Base-by-base conservation (phyloP, 2,329 filamentous ascomycete genomes). In the Diaporthe vexans region DNA sequence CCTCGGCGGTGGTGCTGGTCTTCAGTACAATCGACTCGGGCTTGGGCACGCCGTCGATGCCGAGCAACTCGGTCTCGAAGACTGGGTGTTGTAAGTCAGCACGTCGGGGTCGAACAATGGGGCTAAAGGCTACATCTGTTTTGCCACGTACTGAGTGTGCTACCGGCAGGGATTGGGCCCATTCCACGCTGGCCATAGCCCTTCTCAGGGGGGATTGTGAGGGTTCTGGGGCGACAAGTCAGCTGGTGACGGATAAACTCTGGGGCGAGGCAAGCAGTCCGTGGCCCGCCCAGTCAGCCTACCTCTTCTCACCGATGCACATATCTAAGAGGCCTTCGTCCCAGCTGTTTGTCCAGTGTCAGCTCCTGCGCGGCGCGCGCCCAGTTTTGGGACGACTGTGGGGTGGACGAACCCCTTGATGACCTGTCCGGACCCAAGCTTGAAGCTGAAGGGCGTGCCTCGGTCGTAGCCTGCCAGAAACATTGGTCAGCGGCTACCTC, bases 251-350 rank as follows among this genome's bases (percentile, higher is more conserved):
- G n/a, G 65, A 24, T 17, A 3, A 4, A 35, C 40, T n/a, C 3
- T 26, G 54, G 29, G 35, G 51, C 21, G 37, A 48, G 52, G 52
- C 48, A 56, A 43, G 51, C 59, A 51, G 46, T 17, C 15, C 37
- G 59, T 10, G n/a, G 33, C 15, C 21, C 15, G 19, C 35, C 9
- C 13, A 52, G 56, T 57, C 19, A 74, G 63, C 48, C 84, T 79
- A 87, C 88, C 89, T 91, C 88, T 95, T 96, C 88, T 98, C 96
- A 76, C 97, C 96, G 79, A 97, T 93, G 85, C 97, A 98, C 95
- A 98, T 98, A 81, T 94, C 94, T 71, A 97, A 79, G 52, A 98
- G 89, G 67, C 96, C 96, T 82, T 97, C 85, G 80, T 98, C 96
- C 96, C 95, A 98, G 81, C 92, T 94, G 76, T 58, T 72, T 33